Evolutionary conservation across 2,329 filamentous ascomycete genomes (phyloP), one percentile per base, ranked within the genome.

Genomic region (Pseudogymnoascus destructans): DNA sequence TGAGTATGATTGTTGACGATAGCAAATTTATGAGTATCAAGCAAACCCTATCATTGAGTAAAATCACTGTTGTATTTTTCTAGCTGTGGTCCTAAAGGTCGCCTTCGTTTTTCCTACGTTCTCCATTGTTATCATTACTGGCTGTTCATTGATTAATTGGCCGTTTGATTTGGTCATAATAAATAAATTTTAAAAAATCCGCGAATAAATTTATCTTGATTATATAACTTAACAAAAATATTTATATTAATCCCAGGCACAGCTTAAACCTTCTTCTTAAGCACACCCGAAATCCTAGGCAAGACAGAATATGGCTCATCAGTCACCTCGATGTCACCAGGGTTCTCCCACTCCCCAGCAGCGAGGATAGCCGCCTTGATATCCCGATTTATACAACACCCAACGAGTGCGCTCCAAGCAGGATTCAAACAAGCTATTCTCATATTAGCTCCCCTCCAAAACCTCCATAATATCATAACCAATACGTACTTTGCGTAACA

Each of bases 1-100:
- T 59, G 76, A 79, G 15, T 72, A 66, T 60, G 67, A 69, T 58
- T 69, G 59, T 65, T 52, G n/a, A 52, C 5, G 46, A 30, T 52
- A 52, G 46, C 25, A 52, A 27, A 30, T 30, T 52, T 30, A 52
- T 52, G 46, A 27, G 15, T 30, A 52, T 11, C 46, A 30, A 52
- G 23, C n/a, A 52, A 52, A 5, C 5, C 23, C 19, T 30, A 30
- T 19, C 11, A 49, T 27, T 25, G 23, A 49, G 13, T 49, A 17
- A 27, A 27, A 11, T 7, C 2, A 9, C 5, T 15, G 5, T 7
- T 27, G 42, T 27, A 27, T 3, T 49, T 15, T 25, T 49, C 13
- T 27, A 5, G 2, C 19, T 23, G n/a, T 17, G 42, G 15, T 5
- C 23, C 7, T 15, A 10, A 10, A 27, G 3, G 5, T 15, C 9